Evolutionary conservation across 2,329 filamentous ascomycete genomes (phyloP).

Genomic region (Drechslerella coelobrocha): DNA sequence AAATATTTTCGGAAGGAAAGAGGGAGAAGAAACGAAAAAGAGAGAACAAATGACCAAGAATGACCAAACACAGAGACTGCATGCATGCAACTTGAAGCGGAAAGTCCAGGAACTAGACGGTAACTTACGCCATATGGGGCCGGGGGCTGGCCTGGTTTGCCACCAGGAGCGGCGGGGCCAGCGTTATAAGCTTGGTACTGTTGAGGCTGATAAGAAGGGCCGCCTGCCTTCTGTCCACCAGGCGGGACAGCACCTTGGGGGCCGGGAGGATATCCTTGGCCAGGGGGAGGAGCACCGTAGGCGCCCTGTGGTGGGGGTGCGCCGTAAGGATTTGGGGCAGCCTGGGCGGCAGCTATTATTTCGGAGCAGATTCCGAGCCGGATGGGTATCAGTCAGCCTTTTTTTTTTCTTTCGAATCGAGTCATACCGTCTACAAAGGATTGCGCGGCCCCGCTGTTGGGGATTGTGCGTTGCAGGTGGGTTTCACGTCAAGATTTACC

Average conservation of each 20-base stretch:
- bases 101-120: constrained; percentile 10
- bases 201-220: constrained; percentile 31
- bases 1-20: constrained; percentile 4
- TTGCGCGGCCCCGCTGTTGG: constrained; percentile 19
- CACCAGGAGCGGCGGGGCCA: constrained; percentile 13
- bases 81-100: constrained; percentile 6
- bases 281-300: constrained; percentile 18
- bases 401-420: too few species aligned
- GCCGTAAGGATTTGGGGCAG: constrained; percentile 44
- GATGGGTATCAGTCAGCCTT: constrained; percentile 6
- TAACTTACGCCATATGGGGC: constrained; percentile 50
- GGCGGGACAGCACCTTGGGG: constrained; percentile 15
- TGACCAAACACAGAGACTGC: neutral
- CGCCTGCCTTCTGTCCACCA: constrained; percentile 33
- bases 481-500: constrained; percentile 42
- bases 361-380: too few species aligned
- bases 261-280: constrained; percentile 28
- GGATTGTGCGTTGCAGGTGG: constrained; percentile 33
- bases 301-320: constrained; percentile 37
- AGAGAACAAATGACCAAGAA: constrained; percentile 8
- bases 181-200: constrained; percentile 37
- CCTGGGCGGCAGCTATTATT: constrained; percentile 46
- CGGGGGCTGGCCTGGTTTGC: constrained; percentile 25
- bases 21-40: constrained; percentile 4
- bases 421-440: neutral